phyloP scores from a whole-genome alignment of 2,329 filamentous ascomycete genomes.

The Fusarium sp. region DNA sequence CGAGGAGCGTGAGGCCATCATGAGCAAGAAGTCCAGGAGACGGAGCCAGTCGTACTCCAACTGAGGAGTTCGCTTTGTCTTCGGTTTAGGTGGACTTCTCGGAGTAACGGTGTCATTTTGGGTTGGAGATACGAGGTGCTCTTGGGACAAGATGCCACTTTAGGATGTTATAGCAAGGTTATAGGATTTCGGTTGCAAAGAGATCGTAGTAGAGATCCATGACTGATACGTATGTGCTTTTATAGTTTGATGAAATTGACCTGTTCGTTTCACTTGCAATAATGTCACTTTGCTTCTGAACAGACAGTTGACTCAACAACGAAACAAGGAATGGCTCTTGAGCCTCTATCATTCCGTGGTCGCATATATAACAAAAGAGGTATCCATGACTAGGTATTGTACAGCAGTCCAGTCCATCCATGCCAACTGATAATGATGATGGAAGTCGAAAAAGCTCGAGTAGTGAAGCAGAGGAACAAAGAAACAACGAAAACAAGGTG shows the following conservation, averaged over 20 bases:
- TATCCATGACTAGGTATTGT: conserved; percentile 40
- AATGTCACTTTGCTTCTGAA: not conserved
- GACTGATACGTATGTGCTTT: not conserved
- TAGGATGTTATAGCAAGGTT: not conserved
- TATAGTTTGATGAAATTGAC: not conserved
- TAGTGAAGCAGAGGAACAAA: conserved; percentile 27
- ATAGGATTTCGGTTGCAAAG: not conserved
- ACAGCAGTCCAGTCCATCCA: conserved; percentile 18
- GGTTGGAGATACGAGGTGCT: not conserved
- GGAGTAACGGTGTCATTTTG: conserved; percentile 5
- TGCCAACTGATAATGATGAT: not conserved
- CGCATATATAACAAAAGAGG: conserved; percentile 37
- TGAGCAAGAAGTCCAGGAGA: conserved; percentile 53
- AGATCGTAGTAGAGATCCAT: not conserved
- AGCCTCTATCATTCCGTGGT: conserved; percentile 35
- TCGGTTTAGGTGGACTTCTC: not conserved
- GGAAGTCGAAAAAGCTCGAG: conserved; percentile 15
- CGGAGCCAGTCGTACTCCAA: conserved; percentile 38
- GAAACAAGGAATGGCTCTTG: conserved; percentile 21
- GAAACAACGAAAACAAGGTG: conserved; percentile 21
- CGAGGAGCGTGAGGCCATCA: conserved; percentile 68
- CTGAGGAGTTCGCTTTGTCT: not conserved
- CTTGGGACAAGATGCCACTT: not conserved
- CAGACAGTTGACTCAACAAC: not conserved
- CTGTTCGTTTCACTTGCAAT: not conserved